Conservation (phyloP, 225 moss, liverwort and hornwort species). For the Marchantia paleacea region DNA sequence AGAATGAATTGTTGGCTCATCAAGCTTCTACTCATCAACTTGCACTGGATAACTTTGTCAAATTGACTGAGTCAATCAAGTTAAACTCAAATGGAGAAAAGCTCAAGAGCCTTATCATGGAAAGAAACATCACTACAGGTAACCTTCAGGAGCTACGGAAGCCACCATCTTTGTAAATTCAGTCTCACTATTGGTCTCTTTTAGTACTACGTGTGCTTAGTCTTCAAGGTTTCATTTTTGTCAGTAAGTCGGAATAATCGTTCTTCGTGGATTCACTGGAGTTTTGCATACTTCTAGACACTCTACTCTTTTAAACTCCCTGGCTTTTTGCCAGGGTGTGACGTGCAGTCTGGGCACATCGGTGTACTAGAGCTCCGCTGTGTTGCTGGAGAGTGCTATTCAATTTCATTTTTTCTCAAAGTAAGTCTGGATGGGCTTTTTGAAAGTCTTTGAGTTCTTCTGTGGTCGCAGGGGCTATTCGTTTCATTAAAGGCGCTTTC, state of each 20-base stretch:
- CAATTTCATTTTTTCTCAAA: not conserved
- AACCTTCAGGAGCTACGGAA: not conserved
- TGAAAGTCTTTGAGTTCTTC: not conserved
- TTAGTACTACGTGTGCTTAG: no score
- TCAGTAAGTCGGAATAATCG: no score
- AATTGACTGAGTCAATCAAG: conserved; percentile 96
- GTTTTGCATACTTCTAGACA: no score
- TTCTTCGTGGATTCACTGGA: no score
- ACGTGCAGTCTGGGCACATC: no score
- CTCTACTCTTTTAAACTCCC: no score
- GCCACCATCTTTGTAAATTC: no score
- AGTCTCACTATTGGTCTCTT: no score
- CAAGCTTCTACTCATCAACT: conserved; percentile 80
- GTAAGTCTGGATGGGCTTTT: not conserved
- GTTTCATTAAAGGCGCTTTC: conserved; percentile 75
- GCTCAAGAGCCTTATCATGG: conserved; percentile 79
- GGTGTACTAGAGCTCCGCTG: no score
- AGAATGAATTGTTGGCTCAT: conserved; percentile 65
- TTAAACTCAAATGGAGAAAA: conserved; percentile 80
- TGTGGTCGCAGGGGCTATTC: conserved; percentile 64
- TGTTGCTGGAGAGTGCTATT: not conserved
- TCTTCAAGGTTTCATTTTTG: no score
- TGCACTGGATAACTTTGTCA: conserved; percentile 90
- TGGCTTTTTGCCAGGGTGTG: no score
- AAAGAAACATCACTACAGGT: conserved; percentile 83